A percentile compares a stretch with the other conserved stretches of the same genome.
Evolutionary conservation across 2,329 filamentous ascomycete species (phyloP).

Genomic region (Rutstroemia sp.): DNA sequence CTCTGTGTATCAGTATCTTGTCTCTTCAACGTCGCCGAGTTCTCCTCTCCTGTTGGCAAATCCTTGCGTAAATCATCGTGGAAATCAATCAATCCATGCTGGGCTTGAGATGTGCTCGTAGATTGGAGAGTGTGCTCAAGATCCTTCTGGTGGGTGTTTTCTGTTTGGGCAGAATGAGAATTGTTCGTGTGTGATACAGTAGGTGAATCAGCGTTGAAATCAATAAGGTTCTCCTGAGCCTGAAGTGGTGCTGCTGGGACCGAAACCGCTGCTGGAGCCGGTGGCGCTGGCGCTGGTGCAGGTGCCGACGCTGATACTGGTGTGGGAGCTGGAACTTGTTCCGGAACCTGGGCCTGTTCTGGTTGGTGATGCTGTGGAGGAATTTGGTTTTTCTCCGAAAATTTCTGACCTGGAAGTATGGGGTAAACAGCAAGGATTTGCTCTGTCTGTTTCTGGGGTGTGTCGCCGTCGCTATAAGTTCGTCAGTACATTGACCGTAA

Average conservation of each 20-base stretch:
- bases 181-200: constrained; percentile 9
- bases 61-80: constrained; percentile 44
- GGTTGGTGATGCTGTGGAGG: constrained; percentile 35
- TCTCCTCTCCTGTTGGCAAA: constrained; percentile 31
- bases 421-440: constrained; percentile 85
- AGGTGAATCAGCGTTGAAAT: constrained; percentile 41
- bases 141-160: constrained; percentile 24
- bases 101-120: constrained; percentile 17
- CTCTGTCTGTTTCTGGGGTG: constrained; percentile 63
- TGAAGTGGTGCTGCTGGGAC: not conserved
- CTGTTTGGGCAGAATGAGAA: constrained; percentile 20
- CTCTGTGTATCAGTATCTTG: constrained; percentile 26
- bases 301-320: constrained; percentile 4
- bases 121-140: constrained; percentile 22
- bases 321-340: not conserved
- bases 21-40: constrained; percentile 15
- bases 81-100: constrained; percentile 41
- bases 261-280: too few species aligned
- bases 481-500: constrained; percentile 9
- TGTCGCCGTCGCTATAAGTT: constrained; percentile 47
- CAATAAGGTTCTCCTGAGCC: constrained; percentile 42
- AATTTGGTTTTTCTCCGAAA: constrained; percentile 46
- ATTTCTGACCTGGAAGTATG: constrained; percentile 69
- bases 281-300: not conserved
- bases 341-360: constrained; percentile 8